Evolutionary conservation across 495 filamentous ascomycete species (phyloP).

Genomic region (Entonaema liquescens): DNA sequence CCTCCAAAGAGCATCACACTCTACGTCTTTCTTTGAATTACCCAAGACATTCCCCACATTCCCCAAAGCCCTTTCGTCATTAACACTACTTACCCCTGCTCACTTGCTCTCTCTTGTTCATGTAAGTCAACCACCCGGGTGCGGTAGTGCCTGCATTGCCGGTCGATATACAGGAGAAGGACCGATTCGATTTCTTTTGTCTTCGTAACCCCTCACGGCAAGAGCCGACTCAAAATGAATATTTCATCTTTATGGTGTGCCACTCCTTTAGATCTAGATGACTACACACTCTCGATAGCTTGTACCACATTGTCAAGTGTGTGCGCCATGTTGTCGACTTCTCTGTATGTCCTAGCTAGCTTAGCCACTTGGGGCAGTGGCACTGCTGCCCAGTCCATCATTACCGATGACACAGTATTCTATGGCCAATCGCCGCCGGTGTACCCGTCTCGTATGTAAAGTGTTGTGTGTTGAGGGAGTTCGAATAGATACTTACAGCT

Average conservation of each 20-base stretch:
- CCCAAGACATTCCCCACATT: conserved; percentile 20
- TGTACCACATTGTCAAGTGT: conserved; percentile 9
- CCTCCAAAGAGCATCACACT: not conserved
- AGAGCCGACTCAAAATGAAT: conserved; percentile 17
- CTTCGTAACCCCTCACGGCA: conserved; percentile 24
- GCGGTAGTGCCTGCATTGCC: conserved; percentile 23
- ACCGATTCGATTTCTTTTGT: conserved; percentile 20
- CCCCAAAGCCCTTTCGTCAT: conserved; percentile 30
- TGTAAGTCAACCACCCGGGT: conserved; percentile 12
- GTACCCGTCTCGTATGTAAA: conserved; percentile 62
- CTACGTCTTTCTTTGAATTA: conserved; percentile 5
- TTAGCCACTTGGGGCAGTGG: conserved; percentile 46
- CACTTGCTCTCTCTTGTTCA: conserved; percentile 3
- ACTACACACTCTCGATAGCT: not conserved
- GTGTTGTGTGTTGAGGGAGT: not conserved
- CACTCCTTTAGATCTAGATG: conserved; percentile 10
- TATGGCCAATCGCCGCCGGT: conserved; percentile 67
- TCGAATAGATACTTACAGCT: conserved; percentile 67
- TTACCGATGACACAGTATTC: conserved; percentile 58
- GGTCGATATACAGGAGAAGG: conserved; percentile 26
- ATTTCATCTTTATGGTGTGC: conserved; percentile 21
- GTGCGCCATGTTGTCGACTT: conserved; percentile 34
- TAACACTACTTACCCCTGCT: conserved; percentile 19
- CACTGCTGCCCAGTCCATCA: conserved; percentile 38
- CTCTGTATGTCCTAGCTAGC: conserved; percentile 44